phyloP scores from a whole-genome alignment of 805 yeast genomes.

The Ogataea kodamae region DNA sequence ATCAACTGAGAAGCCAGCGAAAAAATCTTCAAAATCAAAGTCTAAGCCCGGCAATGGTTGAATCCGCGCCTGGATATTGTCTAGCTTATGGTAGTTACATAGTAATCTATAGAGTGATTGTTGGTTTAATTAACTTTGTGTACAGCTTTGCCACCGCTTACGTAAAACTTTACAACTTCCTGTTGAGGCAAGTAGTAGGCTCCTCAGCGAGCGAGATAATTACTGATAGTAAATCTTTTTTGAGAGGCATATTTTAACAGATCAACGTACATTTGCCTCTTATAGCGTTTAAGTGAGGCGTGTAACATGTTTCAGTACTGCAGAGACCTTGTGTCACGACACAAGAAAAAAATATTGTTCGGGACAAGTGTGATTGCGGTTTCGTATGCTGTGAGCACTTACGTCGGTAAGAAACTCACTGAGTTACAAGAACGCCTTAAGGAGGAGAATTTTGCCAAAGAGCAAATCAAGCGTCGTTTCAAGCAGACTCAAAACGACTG shows the following conservation, averaged over 20 bases:
- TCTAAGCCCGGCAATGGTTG: no score
- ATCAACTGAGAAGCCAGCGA: constrained; percentile 2
- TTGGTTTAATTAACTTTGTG: no score
- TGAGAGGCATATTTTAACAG: no score
- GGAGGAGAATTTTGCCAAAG: constrained; percentile 58
- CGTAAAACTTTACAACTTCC: constrained; percentile 10
- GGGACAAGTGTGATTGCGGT: constrained; percentile 44
- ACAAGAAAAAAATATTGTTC: constrained; percentile 41
- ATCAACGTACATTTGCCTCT: background rate
- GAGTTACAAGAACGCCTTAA: constrained; percentile 50
- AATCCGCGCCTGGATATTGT: no score
- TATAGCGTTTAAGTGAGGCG: no score
- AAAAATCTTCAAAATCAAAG: constrained; percentile 1
- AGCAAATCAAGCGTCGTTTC: constrained; percentile 75
- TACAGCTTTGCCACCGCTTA: constrained; percentile 1
- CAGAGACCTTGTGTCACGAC: constrained; percentile 39
- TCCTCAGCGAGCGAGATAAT: constrained; percentile 10
- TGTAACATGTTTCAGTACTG: constrained; percentile 35
- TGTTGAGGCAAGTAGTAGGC: constrained; percentile 21
- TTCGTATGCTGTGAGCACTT: constrained; percentile 42
- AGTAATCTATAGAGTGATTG: no score
- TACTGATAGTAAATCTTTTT: no score
- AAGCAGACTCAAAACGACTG: constrained; percentile 92
- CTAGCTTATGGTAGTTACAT: no score
- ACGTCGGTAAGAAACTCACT: constrained; percentile 41